Percentiles rank a stretch among this genome's conserved stretches.
These are phyloP conservation scores for Coemansia interrupta DNA, from an alignment of 192 early-diverging fungal genomes.

Conservation along the genomic window DNA sequence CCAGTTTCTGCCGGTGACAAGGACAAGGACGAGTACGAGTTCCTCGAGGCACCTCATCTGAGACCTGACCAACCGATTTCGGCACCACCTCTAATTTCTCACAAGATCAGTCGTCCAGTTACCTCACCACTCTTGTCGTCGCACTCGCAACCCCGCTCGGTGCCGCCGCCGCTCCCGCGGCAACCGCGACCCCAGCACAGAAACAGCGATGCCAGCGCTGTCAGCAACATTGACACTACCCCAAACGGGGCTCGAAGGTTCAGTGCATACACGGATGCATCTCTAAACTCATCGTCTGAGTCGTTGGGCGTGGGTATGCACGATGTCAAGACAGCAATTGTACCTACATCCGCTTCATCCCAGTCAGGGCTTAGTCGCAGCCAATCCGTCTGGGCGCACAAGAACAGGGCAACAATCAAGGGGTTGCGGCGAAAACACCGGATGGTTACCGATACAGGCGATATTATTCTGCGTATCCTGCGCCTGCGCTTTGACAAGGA, in stretches of 20 bases:
- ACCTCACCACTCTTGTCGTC: too few species aligned
- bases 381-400: slow-evolving; percentile 54
- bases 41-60: too few species aligned
- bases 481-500: slow-evolving; percentile 50
- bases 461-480: slow-evolving; percentile 47
- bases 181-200: slow-evolving; percentile 8
- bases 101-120: too few species aligned
- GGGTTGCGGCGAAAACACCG: slow-evolving; percentile 34
- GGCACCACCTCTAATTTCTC: too few species aligned
- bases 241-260: slow-evolving; percentile 10
- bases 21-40: too few species aligned
- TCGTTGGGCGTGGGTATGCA: slow-evolving; percentile 18
- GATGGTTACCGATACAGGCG: slow-evolving; percentile 47
- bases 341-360: slow-evolving; percentile 13
- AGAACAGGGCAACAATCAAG: slow-evolving; percentile 36
- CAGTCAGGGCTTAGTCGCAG: slow-evolving; percentile 35
- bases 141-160: not conserved
- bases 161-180: not conserved
- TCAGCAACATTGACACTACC: not conserved
- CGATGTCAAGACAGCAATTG: slow-evolving; percentile 35
- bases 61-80: too few species aligned
- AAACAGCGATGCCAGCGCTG: not conserved
- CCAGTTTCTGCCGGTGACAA: too few species aligned
- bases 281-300: slow-evolving; percentile 34
- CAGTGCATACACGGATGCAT: slow-evolving; percentile 9